Base-by-base conservation (phyloP, 2,329 filamentous ascomycete genomes). In the Penicillium freii region DNA sequence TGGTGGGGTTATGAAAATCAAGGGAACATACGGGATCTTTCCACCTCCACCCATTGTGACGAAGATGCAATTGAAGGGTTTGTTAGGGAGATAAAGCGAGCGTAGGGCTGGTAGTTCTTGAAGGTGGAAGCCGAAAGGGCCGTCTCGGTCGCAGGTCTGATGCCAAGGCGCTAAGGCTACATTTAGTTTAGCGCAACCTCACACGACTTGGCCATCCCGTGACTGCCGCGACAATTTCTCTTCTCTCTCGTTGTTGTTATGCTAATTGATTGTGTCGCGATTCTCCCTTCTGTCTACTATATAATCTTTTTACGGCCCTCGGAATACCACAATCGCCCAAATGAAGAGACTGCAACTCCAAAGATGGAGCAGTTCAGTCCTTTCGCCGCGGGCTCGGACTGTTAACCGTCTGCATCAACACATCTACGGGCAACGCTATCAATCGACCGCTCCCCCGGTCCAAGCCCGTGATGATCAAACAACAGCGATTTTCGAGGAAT, bases 11-110 rank as follows among this genome's bases (percentile, higher is more conserved):
- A 60, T 56, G 76, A 79, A 82, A 77, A 77, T 79, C 19, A 46
- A 29, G 39, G 5, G 15, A 23, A 73, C 82, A 69, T 82, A 89
- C 84, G 85, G 84, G 67, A 90, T 83, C 78, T 89, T 89, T 77
- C 85, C 87, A 81, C 92, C 91, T 80, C 90, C 90, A 81, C 89
- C 89, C 88, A 80, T 80, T 61, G 69, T 75, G 71, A 68, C 54
- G 52, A 60, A 62, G 56, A 64, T 63, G 61, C 60, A 56, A 63
- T 68, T 62, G 59, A 62, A 58, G 54, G 55, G 58, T 57, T 58
- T 66, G 54, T 62, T 64, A 57, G 54, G 58, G 51, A 49, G 27
- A 51, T 44, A 63, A 66, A 60, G 51, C 52, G 53, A 69, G 57
- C 57, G 63, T 62, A 67, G 56, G 59, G 60, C 64, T 60, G 60